These are phyloP conservation scores for Termitomyces sp. DNA, from an alignment of 768 basidiomycete species.

Conservation along the genomic window DNA sequence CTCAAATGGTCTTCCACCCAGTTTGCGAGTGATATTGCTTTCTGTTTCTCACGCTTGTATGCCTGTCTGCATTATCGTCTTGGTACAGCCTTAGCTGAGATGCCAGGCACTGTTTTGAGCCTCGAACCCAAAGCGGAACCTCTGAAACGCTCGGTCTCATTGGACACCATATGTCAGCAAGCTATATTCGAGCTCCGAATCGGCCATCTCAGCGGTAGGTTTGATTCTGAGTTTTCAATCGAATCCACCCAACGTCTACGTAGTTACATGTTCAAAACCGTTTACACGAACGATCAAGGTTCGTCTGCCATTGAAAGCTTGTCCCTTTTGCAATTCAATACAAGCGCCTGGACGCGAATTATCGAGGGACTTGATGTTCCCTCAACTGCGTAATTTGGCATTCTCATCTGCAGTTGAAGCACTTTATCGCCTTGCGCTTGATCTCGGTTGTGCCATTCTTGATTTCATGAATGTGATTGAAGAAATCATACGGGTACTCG, in stretches of 20 bases:
- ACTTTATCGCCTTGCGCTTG: constrained; percentile 22
- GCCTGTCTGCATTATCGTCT: constrained; percentile 27
- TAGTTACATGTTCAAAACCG: constrained; percentile 37
- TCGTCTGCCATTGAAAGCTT: not conserved
- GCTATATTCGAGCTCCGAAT: constrained; percentile 41
- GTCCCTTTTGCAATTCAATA: not conserved
- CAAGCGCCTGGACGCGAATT: constrained; percentile 37
- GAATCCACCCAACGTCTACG: not conserved
- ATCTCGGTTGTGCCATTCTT: constrained; percentile 30
- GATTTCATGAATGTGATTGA: constrained; percentile 30
- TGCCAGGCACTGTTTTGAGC: constrained; percentile 7
- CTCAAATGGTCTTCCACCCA: constrained; percentile 38
- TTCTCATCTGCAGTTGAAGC: constrained; percentile 8
- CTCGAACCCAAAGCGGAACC: constrained; percentile 17
- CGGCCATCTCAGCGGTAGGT: constrained; percentile 36
- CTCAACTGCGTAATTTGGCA: constrained; percentile 3
- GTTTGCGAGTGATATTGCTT: constrained; percentile 33
- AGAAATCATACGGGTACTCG: constrained; percentile 17
- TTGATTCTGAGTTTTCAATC: not conserved
- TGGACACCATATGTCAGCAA: constrained; percentile 37
- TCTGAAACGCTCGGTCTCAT: constrained; percentile 27
- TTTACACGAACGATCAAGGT: constrained; percentile 36
- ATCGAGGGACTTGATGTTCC: constrained; percentile 32
- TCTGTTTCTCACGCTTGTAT: constrained; percentile 27
- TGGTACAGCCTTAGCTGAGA: constrained; percentile 16